Base-by-base conservation (phyloP, 148 eudicot species). In the Beta vulgaris region DNA sequence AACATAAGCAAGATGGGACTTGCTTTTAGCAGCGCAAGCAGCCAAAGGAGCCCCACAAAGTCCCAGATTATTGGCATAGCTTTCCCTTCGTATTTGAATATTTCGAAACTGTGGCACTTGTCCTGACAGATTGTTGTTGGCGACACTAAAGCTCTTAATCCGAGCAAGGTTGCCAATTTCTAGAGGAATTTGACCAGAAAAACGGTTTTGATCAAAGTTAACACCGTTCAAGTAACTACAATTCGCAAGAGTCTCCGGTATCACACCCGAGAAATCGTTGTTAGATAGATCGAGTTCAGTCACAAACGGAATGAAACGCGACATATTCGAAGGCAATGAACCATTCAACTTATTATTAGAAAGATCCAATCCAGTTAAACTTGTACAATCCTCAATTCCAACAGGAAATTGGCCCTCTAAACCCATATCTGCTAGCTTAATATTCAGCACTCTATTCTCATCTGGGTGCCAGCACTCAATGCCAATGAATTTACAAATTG, bases 401-500 rank as follows among this genome's bases (percentile, higher is more conserved):
- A 14, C 44, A 68, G 88, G 88, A 59, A 85, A 85, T 1, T 34
- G 65, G 18, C 88, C 88, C 63, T 78, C 37, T 39, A 85, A 77
- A 67, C 86, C 83, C 86, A 86, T 78, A 53, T 73, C 80, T 18
- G 61, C 23, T 19, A 86, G 71, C 78, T 73, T 83, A 64, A 86
- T 76, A 39, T 78, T 86, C 25, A 86, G 48, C 31, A 86, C 86
- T 51, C 73, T 79, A 34, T 76, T 86, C 73, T 86, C 86, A 2
- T 79, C 84, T 7, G 74, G 79, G 82, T 83, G 86, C 88, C 86
- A 86, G 34, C 88, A 86, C 2, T 80, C 84, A 23, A 86, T 75
- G 6, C 88, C 88, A 65, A 0, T 26, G 55, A 83, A 86, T 46
- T 29, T 73, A 81, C 88, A 83, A 49, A 86, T 83, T 49, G 86